Conservation (phyloP, 768 basidiomycete species). For the Mycena metata region DNA sequence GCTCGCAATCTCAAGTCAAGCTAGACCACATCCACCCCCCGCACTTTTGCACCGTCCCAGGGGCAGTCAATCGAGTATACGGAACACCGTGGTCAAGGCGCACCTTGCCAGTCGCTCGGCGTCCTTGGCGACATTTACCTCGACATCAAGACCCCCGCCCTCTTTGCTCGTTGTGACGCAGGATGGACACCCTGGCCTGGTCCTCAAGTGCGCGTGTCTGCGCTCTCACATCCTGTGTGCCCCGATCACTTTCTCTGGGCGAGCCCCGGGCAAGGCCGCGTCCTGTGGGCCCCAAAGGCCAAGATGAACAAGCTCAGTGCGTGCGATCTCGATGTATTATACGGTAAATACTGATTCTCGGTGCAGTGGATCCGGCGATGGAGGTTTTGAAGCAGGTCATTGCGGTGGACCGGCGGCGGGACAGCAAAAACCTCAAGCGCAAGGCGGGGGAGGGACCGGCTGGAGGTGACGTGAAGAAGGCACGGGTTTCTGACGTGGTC, state of each 20-base stretch:
- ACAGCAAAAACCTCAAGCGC: constrained; percentile 21
- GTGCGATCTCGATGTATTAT: background rate
- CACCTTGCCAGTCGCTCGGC: constrained; percentile 22
- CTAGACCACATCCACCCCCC: background rate
- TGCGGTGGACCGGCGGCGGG: constrained; percentile 6
- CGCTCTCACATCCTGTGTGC: constrained; percentile 13
- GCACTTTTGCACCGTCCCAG: background rate
- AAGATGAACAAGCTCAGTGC: constrained; percentile 10
- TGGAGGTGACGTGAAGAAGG: constrained; percentile 21
- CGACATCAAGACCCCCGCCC: constrained; percentile 11
- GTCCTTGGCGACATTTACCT: constrained; percentile 27
- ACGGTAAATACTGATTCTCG: background rate
- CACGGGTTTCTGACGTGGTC: background rate
- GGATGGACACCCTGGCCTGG: constrained; percentile 28
- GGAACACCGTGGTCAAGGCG: constrained; percentile 6
- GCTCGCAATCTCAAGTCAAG: background rate
- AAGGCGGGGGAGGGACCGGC: constrained; percentile 4
- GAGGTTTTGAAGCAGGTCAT: constrained; percentile 16
- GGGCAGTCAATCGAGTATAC: background rate
- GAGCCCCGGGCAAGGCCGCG: background rate
- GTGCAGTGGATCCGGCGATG: constrained; percentile 8
- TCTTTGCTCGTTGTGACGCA: constrained; percentile 12
- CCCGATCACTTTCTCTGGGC: constrained; percentile 22
- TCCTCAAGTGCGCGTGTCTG: background rate
- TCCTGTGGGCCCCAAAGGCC: background rate